phyloP scores from a whole-genome alignment of 805 yeast species.

The Cyberlindnera mississippiensis region DNA sequence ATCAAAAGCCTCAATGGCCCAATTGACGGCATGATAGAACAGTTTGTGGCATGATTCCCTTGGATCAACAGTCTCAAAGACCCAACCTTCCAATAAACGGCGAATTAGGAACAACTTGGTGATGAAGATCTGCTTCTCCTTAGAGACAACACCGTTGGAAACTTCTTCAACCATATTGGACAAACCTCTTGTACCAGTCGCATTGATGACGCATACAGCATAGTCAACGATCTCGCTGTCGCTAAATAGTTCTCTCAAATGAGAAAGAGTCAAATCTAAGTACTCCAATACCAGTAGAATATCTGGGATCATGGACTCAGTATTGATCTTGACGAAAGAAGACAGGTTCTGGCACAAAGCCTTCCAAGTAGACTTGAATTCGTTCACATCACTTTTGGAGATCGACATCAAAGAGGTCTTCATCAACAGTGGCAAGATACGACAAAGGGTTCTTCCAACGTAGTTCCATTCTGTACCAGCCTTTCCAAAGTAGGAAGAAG shows the following conservation, averaged over 20 bases:
- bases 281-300: constrained; percentile 61
- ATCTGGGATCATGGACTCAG: constrained; percentile 49
- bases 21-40: constrained; percentile 43
- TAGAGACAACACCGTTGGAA: constrained; percentile 23
- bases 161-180: constrained; percentile 26
- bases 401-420: constrained; percentile 35
- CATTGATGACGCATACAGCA: constrained; percentile 43
- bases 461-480: constrained; percentile 57
- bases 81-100: constrained; percentile 42
- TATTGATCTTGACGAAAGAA: constrained; percentile 44
- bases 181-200: constrained; percentile 55
- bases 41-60: constrained; percentile 39
- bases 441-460: constrained; percentile 59
- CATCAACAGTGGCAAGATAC: constrained; percentile 50
- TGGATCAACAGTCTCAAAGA: constrained; percentile 27
- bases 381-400: constrained; percentile 18
- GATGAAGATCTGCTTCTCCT: constrained; percentile 50
- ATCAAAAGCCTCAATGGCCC: constrained; percentile 58
- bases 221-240: constrained; percentile 38
- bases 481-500: constrained; percentile 43
- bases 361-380: constrained; percentile 28
- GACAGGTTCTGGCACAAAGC: constrained; percentile 32
- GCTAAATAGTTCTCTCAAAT: constrained; percentile 37
- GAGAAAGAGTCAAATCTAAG: constrained; percentile 49
- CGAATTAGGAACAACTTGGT: constrained; percentile 60